A percentile compares a stretch with the other conserved stretches of the same genome.
These are phyloP conservation scores for Cladosporium halotolerans DNA, from an alignment of 2,329 filamentous ascomycete species.

Conservation along the genomic window DNA sequence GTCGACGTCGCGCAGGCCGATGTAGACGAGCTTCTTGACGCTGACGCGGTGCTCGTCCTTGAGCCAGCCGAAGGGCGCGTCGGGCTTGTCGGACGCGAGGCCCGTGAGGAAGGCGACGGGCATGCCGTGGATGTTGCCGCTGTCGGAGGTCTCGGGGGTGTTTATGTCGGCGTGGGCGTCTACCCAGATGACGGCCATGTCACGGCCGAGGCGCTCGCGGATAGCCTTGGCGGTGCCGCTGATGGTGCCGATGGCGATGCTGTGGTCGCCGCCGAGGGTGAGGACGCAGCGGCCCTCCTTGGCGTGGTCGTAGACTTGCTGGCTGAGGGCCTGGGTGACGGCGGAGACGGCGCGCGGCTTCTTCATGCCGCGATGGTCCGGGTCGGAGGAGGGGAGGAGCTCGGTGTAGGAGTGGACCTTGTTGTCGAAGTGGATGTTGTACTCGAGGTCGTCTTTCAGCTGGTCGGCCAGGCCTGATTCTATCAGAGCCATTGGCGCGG, in stretches of 20 bases:
- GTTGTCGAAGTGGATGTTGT: slow-evolving; percentile 78
- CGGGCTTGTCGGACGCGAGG: slow-evolving; percentile 61
- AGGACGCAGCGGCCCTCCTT: slow-evolving; percentile 77
- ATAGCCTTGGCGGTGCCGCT: slow-evolving; percentile 81
- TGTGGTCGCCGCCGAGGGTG: slow-evolving; percentile 93
- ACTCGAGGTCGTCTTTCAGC: slow-evolving; percentile 77
- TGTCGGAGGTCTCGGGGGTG: slow-evolving; percentile 80
- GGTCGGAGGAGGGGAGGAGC: slow-evolving; percentile 64
- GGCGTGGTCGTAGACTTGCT: slow-evolving; percentile 84
- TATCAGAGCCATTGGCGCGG: slow-evolving; percentile 81
- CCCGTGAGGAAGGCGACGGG: slow-evolving; percentile 88
- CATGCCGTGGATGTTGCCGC: slow-evolving; percentile 97
- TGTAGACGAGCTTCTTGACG: slow-evolving; percentile 87
- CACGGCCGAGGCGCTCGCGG: slow-evolving; percentile 70
- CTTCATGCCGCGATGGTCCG: slow-evolving; percentile 87
- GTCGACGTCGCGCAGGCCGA: slow-evolving; percentile 89
- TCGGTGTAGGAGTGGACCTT: slow-evolving; percentile 76
- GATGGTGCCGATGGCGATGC: slow-evolving; percentile 90
- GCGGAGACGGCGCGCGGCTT: slow-evolving; percentile 79
- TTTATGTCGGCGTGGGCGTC: slow-evolving; percentile 98
- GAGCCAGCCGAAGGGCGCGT: slow-evolving; percentile 87
- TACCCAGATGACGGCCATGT: slow-evolving; percentile 96
- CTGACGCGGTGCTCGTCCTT: slow-evolving; percentile 63
- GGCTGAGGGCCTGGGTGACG: slow-evolving; percentile 71
- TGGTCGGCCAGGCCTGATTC: slow-evolving; percentile 79